These are phyloP conservation scores for Alternaria tenuissima DNA, from an alignment of 2,329 filamentous ascomycete species.

Conservation along the genomic window DNA sequence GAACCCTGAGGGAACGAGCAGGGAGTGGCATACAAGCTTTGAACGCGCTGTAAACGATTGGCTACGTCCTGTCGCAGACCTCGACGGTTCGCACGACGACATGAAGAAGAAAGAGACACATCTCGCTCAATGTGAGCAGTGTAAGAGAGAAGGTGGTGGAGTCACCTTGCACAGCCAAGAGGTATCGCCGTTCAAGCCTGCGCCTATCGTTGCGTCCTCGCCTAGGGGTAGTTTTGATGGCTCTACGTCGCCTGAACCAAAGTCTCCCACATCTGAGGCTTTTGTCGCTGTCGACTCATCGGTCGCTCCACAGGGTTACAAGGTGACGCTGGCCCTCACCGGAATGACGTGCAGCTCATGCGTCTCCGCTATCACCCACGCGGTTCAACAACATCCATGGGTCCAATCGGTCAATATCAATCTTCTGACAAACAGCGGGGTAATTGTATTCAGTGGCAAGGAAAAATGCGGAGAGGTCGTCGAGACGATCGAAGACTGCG, in stretches of 20 bases:
- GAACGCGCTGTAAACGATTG: constrained; percentile 47
- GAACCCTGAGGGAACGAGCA: constrained; percentile 20
- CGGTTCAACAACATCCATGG: constrained; percentile 58
- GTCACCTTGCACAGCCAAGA: constrained; percentile 25
- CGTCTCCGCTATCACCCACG: constrained; percentile 60
- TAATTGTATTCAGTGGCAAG: constrained; percentile 58
- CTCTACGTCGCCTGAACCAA: constrained; percentile 14
- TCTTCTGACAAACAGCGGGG: constrained; percentile 60
- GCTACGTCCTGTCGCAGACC: constrained; percentile 23
- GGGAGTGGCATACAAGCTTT: constrained; percentile 46
- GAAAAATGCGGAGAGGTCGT: constrained; percentile 55
- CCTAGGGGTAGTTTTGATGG: constrained; percentile 25
- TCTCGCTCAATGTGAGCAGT: constrained; percentile 47
- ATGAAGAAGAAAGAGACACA: constrained; percentile 45
- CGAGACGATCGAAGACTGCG: constrained; percentile 60
- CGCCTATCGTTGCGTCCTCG: constrained; percentile 19
- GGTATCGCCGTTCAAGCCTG: constrained; percentile 22
- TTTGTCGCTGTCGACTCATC: constrained; percentile 31
- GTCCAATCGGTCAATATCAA: constrained; percentile 60
- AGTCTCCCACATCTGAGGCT: constrained; percentile 19
- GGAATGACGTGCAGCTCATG: constrained; percentile 71
- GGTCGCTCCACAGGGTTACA: constrained; percentile 20
- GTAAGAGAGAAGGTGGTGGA: constrained; percentile 41
- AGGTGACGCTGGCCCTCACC: constrained; percentile 59
- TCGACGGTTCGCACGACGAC: constrained; percentile 24